Evolutionary conservation across 768 basidiomycete genomes (phyloP), one percentile per base, ranked within the genome.

Genomic region (Suillus discolor): DNA sequence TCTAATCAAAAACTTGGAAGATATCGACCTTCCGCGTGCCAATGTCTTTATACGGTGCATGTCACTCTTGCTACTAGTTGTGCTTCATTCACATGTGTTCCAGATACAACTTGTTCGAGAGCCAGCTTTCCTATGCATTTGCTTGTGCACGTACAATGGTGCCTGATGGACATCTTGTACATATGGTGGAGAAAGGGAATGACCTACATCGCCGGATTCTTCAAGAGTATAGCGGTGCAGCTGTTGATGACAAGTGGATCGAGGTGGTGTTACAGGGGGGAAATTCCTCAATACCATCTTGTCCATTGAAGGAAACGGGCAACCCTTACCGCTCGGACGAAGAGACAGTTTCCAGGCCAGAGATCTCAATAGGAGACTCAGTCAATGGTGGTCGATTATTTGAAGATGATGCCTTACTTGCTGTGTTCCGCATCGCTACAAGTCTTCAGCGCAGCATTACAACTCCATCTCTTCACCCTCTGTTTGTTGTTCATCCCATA

Each of bases 61-160:
- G 16, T 59, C 41, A 12, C 16, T 49, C 20, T 55, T 12, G 8
- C 42, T 38, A 38, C n/a, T 53, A 31, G 23, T 18, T 31, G 1
- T 62, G 39, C 54, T 49, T 15, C 34, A 9, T 45, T 65, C 41
- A 70, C 47, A 69, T 67, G 44, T 54, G 63, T 36, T 49, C 45
- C 44, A 91, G 89, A 36, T 90, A 82, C 69, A 84, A 90, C 69
- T 71, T 88, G 1, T 87, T 86, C 64, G 85, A 89, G 68, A 87
- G 88, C 67, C 86, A 87, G 62, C 71, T 89, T 7, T 88, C 87
- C 5, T 83, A 87, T 72, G 85, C 84, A 16, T 85, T 84, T 70
- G 77, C 82, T 53, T 85, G 84, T 38, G 81, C 84, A 38, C 79
- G 80, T 39, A 79, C 85, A 47, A 72, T 79, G 55, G 83, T 82